These are phyloP conservation scores for Rubroshorea leprosula DNA, from an alignment of 345 rosid species.

Conservation along the genomic window DNA sequence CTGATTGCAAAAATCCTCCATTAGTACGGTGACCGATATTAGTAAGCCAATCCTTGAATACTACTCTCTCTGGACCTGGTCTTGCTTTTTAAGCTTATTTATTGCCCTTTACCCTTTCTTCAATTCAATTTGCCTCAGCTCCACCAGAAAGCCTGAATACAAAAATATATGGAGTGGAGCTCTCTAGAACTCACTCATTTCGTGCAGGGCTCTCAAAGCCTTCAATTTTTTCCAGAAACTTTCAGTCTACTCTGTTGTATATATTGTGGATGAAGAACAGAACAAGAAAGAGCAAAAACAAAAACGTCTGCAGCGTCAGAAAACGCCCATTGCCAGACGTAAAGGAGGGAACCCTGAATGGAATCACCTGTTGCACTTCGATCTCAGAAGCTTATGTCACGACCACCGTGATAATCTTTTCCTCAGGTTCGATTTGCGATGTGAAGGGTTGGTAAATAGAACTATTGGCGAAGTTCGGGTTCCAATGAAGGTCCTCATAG, in stretches of 20 bases:
- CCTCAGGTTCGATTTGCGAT: conserved; percentile 30
- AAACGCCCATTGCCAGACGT: conserved; percentile 21
- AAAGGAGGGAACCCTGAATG: conserved; percentile 41
- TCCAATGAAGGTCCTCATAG: conserved; percentile 31
- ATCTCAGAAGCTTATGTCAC: conserved; percentile 18
- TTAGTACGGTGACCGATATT: too few species aligned
- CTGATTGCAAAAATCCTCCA: too few species aligned
- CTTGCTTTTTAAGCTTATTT: too few species aligned
- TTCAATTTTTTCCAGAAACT: conserved; percentile 46
- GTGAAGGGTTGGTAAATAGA: conserved; percentile 22
- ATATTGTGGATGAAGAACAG: conserved; percentile 16
- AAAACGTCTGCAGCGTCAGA: conserved; percentile 24
- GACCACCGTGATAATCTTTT: too few species aligned
- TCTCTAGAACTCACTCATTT: conserved; percentile 31
- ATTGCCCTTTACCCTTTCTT: too few species aligned
- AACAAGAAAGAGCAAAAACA: conserved; percentile 16
- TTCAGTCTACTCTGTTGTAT: conserved; percentile 29
- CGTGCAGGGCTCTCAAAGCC: conserved; percentile 37
- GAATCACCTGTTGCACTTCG: conserved; percentile 36
- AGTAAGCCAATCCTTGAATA: too few species aligned
- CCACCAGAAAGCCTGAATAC: too few species aligned
- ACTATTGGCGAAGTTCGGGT: conserved; percentile 32
- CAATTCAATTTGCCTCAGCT: too few species aligned
- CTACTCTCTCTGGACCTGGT: too few species aligned
- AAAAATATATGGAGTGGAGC: conserved; percentile 30